Conservation (phyloP, 257 asterid species). For the Jaltomata sinuosa region DNA sequence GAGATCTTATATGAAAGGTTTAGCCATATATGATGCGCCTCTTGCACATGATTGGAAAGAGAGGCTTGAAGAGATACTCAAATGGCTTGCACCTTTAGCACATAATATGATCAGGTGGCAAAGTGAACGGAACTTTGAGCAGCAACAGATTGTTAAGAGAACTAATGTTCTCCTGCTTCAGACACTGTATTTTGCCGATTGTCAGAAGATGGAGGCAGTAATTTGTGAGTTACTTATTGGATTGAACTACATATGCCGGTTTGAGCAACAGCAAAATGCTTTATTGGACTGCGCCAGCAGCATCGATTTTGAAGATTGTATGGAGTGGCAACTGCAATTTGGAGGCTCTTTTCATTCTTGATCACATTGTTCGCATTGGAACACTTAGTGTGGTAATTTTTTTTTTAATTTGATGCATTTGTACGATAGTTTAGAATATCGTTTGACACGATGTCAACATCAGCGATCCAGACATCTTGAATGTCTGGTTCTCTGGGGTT, state of each 20-base stretch:
- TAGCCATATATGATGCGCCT: conserved; percentile 78
- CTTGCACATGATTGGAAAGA: conserved; percentile 86
- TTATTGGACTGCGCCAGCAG: conserved; percentile 87
- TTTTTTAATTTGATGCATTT: neutral
- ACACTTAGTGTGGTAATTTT: neutral
- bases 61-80: conserved; percentile 45
- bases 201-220: conserved; percentile 61
- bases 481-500: neutral
- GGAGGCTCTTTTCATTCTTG: conserved; percentile 37
- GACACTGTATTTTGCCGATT: conserved; percentile 75
- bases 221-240: conserved; percentile 77
- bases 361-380: conserved; percentile 3
- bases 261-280: conserved; percentile 88
- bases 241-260: conserved; percentile 74
- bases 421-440: neutral
- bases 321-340: conserved; percentile 60
- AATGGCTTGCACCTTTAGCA: conserved; percentile 75
- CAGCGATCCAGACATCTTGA: neutral
- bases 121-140: conserved; percentile 81
- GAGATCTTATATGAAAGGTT: conserved; percentile 44
- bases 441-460: neutral
- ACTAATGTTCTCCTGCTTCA: conserved; percentile 79
- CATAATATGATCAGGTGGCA: conserved; percentile 97
- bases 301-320: conserved; percentile 66
- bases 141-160: conserved; percentile 67